Percentiles rank a stretch among this genome's conserved stretches.
phyloP scores from a whole-genome alignment of 2,329 filamentous ascomycete species.

The Simplicillium aogashimaense region DNA sequence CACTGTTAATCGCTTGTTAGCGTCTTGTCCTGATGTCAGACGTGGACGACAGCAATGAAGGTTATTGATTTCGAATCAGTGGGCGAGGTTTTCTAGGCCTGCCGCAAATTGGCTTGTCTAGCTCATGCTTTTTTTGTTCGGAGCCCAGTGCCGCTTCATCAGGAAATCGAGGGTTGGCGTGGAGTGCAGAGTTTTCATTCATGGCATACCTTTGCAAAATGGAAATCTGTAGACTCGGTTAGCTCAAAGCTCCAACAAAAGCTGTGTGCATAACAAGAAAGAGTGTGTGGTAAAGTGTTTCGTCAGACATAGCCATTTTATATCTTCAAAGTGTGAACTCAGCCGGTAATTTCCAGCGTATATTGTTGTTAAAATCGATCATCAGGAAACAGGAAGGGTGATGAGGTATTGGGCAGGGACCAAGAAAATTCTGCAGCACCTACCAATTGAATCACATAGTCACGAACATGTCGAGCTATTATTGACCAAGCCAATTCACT shows the following conservation, averaged over 20 bases:
- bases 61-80: constrained; percentile 50
- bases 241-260: constrained; percentile 2
- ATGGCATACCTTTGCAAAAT: constrained; percentile 22
- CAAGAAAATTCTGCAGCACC: no score
- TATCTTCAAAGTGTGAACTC: constrained; percentile 70
- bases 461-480: constrained; percentile 1
- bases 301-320: constrained; percentile 80
- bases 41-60: neutral
- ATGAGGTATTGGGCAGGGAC: neutral
- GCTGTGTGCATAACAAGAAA: constrained; percentile 2
- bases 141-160: constrained; percentile 98
- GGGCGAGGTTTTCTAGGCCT: constrained; percentile 99
- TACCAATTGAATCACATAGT: constrained; percentile 18
- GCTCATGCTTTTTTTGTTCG: constrained; percentile 61
- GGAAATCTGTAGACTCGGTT: no score
- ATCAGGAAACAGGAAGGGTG: constrained; percentile 25
- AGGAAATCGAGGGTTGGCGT: constrained; percentile 28
- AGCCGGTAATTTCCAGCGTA: constrained; percentile 95
- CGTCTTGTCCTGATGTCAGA: neutral
- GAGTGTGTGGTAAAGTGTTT: constrained; percentile 5
- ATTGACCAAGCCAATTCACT: no score
- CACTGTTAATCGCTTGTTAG: neutral
- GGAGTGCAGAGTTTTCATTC: constrained; percentile 8
- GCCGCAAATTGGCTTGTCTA: constrained; percentile 82
- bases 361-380: constrained; percentile 57